These are phyloP conservation scores for Zizania latifolia DNA, from an alignment of 176 grass and related monocot genomes.

Conservation along the genomic window DNA sequence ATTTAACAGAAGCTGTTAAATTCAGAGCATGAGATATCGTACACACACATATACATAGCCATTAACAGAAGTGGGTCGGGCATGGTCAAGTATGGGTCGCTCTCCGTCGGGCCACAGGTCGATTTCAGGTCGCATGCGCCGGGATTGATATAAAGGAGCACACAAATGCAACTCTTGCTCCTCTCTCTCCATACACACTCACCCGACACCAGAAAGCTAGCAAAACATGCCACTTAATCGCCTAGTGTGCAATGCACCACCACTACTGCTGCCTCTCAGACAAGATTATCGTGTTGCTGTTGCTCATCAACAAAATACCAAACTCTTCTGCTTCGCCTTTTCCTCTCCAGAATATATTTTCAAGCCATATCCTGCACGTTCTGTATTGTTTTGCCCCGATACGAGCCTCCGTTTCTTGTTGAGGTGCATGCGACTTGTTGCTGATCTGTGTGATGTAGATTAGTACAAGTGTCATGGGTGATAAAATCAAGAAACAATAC, in stretches of 20 bases:
- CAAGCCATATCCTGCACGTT: not conserved
- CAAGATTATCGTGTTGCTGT: slow-evolving; percentile 8
- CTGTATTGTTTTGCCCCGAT: not conserved
- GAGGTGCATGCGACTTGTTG: too few species aligned
- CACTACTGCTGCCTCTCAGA: not conserved
- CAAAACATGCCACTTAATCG: not conserved
- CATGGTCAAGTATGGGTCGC: slow-evolving; percentile 13
- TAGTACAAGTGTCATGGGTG: too few species aligned
- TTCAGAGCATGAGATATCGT: too few species aligned
- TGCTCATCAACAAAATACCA: not conserved
- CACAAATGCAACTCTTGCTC: not conserved
- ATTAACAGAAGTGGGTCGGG: not conserved
- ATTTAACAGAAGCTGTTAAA: too few species aligned
- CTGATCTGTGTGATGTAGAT: too few species aligned
- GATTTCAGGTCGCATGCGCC: not conserved
- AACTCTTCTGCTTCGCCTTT: not conserved
- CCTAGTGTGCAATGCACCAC: slow-evolving; percentile 36
- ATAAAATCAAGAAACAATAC: too few species aligned
- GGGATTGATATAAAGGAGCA: slow-evolving; percentile 4
- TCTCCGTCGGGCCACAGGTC: slow-evolving; percentile 17
- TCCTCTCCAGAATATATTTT: not conserved
- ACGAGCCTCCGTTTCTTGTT: too few species aligned
- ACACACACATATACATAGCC: too few species aligned
- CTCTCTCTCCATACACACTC: not conserved
- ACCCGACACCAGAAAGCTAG: not conserved